Base-by-base conservation (phyloP, 805 yeast genomes). In the Zygosaccharomyces bailii region DNA sequence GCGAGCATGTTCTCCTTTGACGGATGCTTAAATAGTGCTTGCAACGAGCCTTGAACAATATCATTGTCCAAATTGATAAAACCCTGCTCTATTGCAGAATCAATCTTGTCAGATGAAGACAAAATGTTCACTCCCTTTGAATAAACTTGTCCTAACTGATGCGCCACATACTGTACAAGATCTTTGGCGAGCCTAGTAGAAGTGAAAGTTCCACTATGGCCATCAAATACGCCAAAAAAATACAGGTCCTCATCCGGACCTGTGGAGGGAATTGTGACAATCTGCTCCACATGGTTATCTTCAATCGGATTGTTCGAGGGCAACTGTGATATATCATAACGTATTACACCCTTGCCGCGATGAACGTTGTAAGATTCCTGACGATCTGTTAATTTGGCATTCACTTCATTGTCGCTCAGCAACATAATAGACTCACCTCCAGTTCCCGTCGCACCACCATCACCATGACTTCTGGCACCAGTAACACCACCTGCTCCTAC, bases 141-240 rank as follows among this genome's bases (percentile, higher is more conserved):
- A 66, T 76, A 82, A 14, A 76, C 78, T 7, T 79, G 75, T 34
- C 86, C 84, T 43, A 91, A 71, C 56, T 89, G 95, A 23, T 74
- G 71, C 7, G 89, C 78, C n/a, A 93, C 93, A 53, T 75, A 78
- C 44, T 79, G 79, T 21, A 93, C 80, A 52, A 93, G 71, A 52
- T 80, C 80, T 52, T 88, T 93, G 49, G 95, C 75, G 49, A 93
- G 74, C 61, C 82, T 86, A n/a, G 86, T 77, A 45, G 91, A 80
- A 1, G 99, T 93, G 52, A 86, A 86, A 81, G 95, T 89, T 17
- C 99, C 99, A 2, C 96, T 89, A 66, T 93, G 99, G 9, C 99
- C 99, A 65, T 93, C 99, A 61, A 84, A 91, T 0, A 93, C 79
- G 4, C 98, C 96, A 78, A 95, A 93, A 60, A 93, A 88, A 76